Percentiles rank a stretch among this genome's conserved stretches.
Conservation (phyloP, 2,329 filamentous ascomycete genomes). For the Alternaria solani region DNA sequence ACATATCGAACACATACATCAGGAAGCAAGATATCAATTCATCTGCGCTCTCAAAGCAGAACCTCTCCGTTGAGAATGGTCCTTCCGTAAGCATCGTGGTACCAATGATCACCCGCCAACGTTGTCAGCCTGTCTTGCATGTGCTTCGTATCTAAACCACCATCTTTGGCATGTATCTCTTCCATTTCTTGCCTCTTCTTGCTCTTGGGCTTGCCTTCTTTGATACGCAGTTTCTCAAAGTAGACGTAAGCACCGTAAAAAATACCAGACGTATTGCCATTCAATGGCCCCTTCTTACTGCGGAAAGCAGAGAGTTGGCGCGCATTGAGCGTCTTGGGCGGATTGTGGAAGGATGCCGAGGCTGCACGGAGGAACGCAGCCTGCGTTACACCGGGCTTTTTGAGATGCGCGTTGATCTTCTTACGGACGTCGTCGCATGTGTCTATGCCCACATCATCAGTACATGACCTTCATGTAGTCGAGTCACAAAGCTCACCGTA, state of each 20-base stretch:
- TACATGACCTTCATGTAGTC: neutral
- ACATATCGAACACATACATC: neutral
- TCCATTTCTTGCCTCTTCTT: conserved; percentile 64
- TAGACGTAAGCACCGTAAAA: conserved; percentile 66
- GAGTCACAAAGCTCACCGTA: conserved; percentile 48
- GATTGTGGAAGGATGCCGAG: conserved; percentile 52
- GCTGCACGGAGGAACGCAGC: conserved; percentile 60
- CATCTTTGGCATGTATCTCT: conserved; percentile 19
- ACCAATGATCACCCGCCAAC: neutral
- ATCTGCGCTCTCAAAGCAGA: neutral
- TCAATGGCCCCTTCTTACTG: conserved; percentile 57
- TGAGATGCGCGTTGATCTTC: conserved; percentile 63
- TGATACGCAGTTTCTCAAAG: conserved; percentile 66
- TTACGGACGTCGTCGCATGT: conserved; percentile 66
- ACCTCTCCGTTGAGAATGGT: neutral
- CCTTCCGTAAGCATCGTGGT: neutral
- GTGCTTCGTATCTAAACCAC: conserved; percentile 15
- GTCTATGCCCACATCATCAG: conserved; percentile 36
- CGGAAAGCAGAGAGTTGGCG: conserved; percentile 61
- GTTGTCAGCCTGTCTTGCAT: neutral
- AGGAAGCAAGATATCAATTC: neutral
- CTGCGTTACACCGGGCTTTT: conserved; percentile 59
- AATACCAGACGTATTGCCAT: conserved; percentile 59
- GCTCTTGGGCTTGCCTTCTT: conserved; percentile 61
- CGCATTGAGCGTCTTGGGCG: conserved; percentile 51